Conservation (phyloP, 768 basidiomycete species). For the Rhizopogon roseolus region DNA sequence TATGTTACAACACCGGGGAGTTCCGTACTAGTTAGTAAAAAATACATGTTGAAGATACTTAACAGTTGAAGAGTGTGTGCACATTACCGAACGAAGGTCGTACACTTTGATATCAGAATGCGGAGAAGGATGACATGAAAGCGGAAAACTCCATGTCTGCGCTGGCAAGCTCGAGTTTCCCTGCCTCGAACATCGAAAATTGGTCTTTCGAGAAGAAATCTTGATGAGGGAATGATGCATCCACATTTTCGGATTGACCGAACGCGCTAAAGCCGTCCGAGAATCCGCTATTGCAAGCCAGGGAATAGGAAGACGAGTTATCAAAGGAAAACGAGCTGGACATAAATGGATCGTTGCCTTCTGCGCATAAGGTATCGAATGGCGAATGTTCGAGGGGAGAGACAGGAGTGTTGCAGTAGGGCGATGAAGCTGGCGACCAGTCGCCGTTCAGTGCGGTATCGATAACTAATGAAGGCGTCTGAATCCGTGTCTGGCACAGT, state of each 20-base stretch:
- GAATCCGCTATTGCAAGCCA: conserved; percentile 15
- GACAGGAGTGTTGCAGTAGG: conserved; percentile 38
- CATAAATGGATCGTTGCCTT: conserved; percentile 16
- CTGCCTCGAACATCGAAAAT: conserved; percentile 20
- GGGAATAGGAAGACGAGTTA: conserved; percentile 8
- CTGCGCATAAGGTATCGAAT: conserved; percentile 16
- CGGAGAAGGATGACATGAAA: conserved; percentile 27
- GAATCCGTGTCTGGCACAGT: conserved; percentile 16
- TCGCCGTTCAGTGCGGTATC: conserved; percentile 33
- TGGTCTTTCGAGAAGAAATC: conserved; percentile 23
- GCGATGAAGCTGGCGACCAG: conserved; percentile 41
- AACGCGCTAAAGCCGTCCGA: conserved; percentile 16
- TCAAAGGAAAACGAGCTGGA: conserved; percentile 14
- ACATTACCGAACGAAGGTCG: conserved; percentile 9
- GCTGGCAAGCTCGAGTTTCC: conserved; percentile 14
- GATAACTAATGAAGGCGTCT: conserved; percentile 32
- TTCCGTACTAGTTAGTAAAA: conserved; percentile 16
- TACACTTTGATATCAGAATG: conserved; percentile 20
- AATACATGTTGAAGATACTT: conserved; percentile 18
- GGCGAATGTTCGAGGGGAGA: conserved; percentile 29
- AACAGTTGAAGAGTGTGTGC: conserved; percentile 5
- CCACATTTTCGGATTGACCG: conserved; percentile 5
- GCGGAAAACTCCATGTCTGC: conserved; percentile 23
- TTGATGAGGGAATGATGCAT: conserved; percentile 8
- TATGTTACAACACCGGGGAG: conserved; percentile 6